phyloP scores from a whole-genome alignment of 164 flowering plant genomes.

The Stephania japonica region DNA sequence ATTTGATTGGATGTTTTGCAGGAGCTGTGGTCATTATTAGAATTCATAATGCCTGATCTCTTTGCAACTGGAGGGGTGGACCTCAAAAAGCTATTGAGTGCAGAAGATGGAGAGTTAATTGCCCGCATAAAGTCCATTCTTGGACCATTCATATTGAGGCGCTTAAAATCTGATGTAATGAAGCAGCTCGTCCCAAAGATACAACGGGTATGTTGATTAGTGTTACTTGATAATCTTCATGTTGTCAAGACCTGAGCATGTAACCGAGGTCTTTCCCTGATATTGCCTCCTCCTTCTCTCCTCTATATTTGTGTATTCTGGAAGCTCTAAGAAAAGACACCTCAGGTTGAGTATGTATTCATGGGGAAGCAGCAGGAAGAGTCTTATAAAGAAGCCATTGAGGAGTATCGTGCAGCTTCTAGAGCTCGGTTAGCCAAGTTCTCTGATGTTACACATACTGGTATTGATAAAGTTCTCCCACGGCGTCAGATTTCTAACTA shows the following conservation, averaged over 20 bases:
- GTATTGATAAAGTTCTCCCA: slow-evolving; percentile 45
- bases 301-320: background rate
- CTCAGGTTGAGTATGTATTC: slow-evolving; percentile 71
- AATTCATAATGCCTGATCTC: slow-evolving; percentile 96
- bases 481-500: slow-evolving; percentile 85
- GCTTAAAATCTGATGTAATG: slow-evolving; percentile 96
- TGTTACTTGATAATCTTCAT: slow-evolving; percentile 5
- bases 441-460: slow-evolving; percentile 25
- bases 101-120: slow-evolving; percentile 68
- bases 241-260: background rate
- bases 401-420: slow-evolving; percentile 75
- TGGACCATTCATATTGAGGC: slow-evolving; percentile 93
- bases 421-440: slow-evolving; percentile 52
- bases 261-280: slow-evolving; percentile 7
- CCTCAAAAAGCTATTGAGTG: slow-evolving; percentile 70
- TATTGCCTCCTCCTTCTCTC: slow-evolving; percentile 7
- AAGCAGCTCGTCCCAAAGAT: slow-evolving; percentile 88
- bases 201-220: slow-evolving; percentile 47
- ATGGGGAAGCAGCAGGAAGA: slow-evolving; percentile 68
- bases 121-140: slow-evolving; percentile 84
- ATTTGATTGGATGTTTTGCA: slow-evolving; percentile 24
- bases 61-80: slow-evolving; percentile 88
- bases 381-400: slow-evolving; percentile 89
- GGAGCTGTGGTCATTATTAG: slow-evolving; percentile 96
- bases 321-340: slow-evolving; percentile 13